Evolutionary conservation across 768 basidiomycete genomes (phyloP).

Genomic region (Candolleomyces eurysporus): DNA sequence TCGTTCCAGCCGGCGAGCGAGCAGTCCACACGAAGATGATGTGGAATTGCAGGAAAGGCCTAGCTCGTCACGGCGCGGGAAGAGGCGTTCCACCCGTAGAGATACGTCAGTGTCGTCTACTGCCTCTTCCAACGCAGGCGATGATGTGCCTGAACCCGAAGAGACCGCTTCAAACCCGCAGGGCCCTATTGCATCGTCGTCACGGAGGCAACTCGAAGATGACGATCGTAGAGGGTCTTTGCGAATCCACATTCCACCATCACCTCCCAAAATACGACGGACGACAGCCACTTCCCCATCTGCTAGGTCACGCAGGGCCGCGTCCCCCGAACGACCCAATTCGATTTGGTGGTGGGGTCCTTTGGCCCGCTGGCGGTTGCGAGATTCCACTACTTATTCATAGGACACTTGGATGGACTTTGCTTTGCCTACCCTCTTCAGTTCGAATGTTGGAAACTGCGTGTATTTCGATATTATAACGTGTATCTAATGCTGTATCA

Average conservation of each 20-base stretch:
- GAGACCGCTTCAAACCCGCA: not conserved
- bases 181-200: not conserved
- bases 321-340: not conserved
- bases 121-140: not conserved
- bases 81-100: not conserved
- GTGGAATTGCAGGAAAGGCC: not conserved
- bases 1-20: constrained; percentile 14
- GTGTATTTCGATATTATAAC: not conserved
- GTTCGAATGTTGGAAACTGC: not conserved
- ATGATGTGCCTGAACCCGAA: not conserved
- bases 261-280: not conserved
- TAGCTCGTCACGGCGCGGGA: not conserved
- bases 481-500: no score
- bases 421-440: no score
- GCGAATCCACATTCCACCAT: not conserved
- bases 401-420: not conserved
- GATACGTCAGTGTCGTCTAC: not conserved
- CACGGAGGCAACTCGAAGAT: not conserved
- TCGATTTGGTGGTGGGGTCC: constrained; percentile 1
- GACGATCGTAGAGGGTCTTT: not conserved
- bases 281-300: not conserved
- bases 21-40: not conserved
- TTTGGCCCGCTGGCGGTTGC: not conserved
- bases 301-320: not conserved
- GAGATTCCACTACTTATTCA: not conserved